A percentile compares a stretch with the other conserved stretches of the same genome.
Evolutionary conservation across 2,329 filamentous ascomycete genomes (phyloP).

Genomic region (Pseudogymnoascus sp.): DNA sequence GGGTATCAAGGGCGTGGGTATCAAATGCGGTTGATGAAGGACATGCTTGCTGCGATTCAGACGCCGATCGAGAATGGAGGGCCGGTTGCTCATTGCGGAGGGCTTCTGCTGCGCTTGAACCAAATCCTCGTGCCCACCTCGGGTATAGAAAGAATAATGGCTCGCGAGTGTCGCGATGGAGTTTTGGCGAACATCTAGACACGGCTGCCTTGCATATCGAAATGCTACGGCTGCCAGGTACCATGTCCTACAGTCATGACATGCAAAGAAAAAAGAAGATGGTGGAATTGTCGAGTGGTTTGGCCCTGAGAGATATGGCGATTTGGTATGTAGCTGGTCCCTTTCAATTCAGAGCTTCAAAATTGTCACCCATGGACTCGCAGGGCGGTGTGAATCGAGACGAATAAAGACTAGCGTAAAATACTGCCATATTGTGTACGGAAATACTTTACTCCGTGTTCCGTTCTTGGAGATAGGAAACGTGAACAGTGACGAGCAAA

Average conservation of each 20-base stretch:
- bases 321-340: not conserved
- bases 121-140: not conserved
- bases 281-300: not conserved
- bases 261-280: not conserved
- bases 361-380: not conserved
- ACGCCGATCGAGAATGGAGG: not conserved
- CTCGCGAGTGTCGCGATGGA: conserved; percentile 5
- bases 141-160: conserved; percentile 10
- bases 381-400: not conserved
- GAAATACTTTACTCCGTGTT: not conserved
- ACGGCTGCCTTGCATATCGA: conserved; percentile 8
- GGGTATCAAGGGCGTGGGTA: not conserved
- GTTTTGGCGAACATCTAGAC: conserved; percentile 2
- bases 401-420: not conserved
- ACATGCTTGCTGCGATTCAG: not conserved
- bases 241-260: conserved; percentile 10
- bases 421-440: not conserved
- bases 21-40: not conserved
- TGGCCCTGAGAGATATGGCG: not conserved
- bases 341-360: not conserved
- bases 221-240: conserved; percentile 10
- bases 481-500: not conserved
- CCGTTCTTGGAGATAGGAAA: not conserved
- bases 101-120: not conserved
- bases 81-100: not conserved